Base-by-base conservation (phyloP, 805 yeast genomes). In the Scheffersomyces coipomensis region DNA sequence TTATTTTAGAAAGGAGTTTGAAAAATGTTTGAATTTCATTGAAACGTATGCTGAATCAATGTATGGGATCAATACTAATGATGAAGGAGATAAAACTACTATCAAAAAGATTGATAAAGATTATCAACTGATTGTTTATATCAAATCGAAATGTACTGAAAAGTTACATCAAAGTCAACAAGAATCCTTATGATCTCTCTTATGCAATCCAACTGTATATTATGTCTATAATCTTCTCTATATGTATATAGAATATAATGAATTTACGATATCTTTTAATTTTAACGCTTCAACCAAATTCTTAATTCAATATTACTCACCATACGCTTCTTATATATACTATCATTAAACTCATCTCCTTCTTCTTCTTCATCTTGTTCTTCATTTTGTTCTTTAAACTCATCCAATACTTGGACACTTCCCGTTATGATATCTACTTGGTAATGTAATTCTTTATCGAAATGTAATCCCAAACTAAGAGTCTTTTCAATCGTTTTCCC, bases 371-470 rank as follows among this genome's bases (percentile, higher is more conserved):
- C 58, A 15, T 50, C 60, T n/a, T 58, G 58, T 2, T 38, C 56
- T 12, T 52, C 55, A 7, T 37, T 45, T 26, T 44, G 53, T 35
- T 44, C 26, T 37, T 42, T 36, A 33, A 81, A 69, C 58, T 88
- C 96, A 59, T 89, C 97, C 19, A 86, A 54, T 0, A 88, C 89
- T 19, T 76, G 75, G 0, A 84, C 71, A 4, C 83, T 78, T 18
- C 75, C 81, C 0, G 96, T 88, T 21, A 61, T 56, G 1, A 85
- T 51, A 10, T 84, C 88, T 7, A 86, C 78, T 42, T 55, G 66
- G 52, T 74, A 66, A 7, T 74, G 71, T 29, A 71, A 63, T 24
- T 75, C 73, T 12, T 62, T 64, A 48, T 76, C 76, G 53, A 81
- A 84, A 51, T 79, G 74, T 19, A 79, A 56, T 0, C 79, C 95